These are phyloP conservation scores for Acacia acuminata DNA, from an alignment of 306 rosid species.

Conservation along the genomic window DNA sequence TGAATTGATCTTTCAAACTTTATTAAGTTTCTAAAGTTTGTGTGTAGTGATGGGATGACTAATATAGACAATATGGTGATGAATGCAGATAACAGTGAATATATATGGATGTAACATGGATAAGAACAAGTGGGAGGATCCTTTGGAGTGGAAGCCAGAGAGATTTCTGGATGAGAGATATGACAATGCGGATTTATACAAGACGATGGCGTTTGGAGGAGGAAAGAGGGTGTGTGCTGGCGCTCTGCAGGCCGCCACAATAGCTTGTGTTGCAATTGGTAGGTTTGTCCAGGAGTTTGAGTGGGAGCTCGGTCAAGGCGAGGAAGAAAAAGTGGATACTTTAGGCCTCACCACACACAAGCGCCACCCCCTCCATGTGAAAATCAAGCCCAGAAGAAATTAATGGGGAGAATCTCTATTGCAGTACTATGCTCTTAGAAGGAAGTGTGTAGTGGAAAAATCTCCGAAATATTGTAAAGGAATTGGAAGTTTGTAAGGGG, in stretches of 20 bases:
- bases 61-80: slow-evolving; percentile 3
- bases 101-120: slow-evolving; percentile 97
- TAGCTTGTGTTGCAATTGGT: slow-evolving; percentile 63
- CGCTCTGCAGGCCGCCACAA: slow-evolving; percentile 72
- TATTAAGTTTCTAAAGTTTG: neutral
- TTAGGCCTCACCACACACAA: slow-evolving; percentile 81
- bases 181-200: slow-evolving; percentile 66
- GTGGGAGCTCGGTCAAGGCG: slow-evolving; percentile 72
- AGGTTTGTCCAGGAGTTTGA: slow-evolving; percentile 76
- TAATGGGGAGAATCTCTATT: neutral
- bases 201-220: slow-evolving; percentile 96
- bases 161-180: slow-evolving; percentile 73
- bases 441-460: neutral
- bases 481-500: no score
- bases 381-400: slow-evolving; percentile 63
- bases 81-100: slow-evolving; percentile 81
- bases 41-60: neutral
- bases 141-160: slow-evolving; percentile 79
- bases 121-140: slow-evolving; percentile 65
- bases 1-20: slow-evolving; percentile 10
- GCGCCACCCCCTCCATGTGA: slow-evolving; percentile 61
- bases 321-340: slow-evolving; percentile 76
- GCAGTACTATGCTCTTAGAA: no score
- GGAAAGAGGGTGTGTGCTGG: slow-evolving; percentile 95
- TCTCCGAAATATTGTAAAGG: neutral